Percentiles rank a stretch among this genome's conserved stretches.
These are phyloP conservation scores for Talinum fruticosum DNA, from an alignment of 148 eudicot genomes.

Conservation along the genomic window DNA sequence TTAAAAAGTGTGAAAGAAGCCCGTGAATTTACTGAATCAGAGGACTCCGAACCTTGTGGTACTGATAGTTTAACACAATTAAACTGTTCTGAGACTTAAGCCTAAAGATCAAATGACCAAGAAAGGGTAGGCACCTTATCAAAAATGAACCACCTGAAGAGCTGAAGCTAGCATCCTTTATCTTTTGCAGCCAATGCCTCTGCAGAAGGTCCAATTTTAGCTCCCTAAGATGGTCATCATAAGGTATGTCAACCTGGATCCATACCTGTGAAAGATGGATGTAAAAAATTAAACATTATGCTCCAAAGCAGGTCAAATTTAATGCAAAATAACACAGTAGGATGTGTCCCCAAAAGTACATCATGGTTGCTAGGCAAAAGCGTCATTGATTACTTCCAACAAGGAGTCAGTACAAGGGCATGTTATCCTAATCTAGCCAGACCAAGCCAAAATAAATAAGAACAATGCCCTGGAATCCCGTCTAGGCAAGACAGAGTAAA, in stretches of 20 bases:
- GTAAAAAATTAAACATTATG: constrained; percentile 2
- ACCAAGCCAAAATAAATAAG: neutral
- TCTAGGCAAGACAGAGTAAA: neutral
- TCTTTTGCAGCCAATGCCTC: constrained; percentile 38
- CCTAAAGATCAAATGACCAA: constrained; percentile 4
- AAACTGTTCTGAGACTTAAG: neutral
- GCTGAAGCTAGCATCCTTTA: constrained; percentile 47
- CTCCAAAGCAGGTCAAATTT: neutral
- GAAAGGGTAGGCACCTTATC: constrained; percentile 50
- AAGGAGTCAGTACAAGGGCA: neutral
- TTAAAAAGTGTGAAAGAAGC: neutral
- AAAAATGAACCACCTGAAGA: constrained; percentile 47
- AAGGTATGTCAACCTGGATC: constrained; percentile 52
- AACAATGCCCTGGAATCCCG: neutral
- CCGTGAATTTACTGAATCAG: neutral
- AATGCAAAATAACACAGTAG: neutral
- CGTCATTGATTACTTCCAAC: neutral
- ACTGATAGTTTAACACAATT: neutral
- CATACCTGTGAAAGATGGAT: constrained; percentile 42
- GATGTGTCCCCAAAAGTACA: neutral
- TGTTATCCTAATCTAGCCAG: neutral
- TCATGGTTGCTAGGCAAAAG: neutral
- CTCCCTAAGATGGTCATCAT: constrained; percentile 44
- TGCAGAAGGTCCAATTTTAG: constrained; percentile 68
- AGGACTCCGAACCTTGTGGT: neutral